Evolutionary conservation across 2,329 filamentous ascomycete genomes (phyloP).

Genomic region (Stagonosporopsis cucurbitacearum): DNA sequence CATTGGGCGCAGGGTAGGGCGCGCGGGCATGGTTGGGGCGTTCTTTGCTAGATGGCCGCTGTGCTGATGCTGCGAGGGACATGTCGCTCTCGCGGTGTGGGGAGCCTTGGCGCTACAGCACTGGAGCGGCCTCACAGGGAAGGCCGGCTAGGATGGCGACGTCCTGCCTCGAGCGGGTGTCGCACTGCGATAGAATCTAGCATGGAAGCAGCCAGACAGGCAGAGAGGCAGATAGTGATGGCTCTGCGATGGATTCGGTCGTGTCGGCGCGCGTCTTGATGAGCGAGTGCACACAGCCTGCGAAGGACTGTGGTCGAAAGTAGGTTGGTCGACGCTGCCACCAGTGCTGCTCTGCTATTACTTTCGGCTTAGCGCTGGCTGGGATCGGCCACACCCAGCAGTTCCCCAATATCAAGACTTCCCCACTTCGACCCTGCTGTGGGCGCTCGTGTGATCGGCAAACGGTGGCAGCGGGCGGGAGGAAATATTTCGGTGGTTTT

Average conservation of each 20-base stretch:
- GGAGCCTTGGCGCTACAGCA: conserved; percentile 43
- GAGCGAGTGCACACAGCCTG: conserved; percentile 41
- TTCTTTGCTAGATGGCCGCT: conserved; percentile 50
- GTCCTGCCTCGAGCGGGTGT: conserved; percentile 52
- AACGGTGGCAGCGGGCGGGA: background rate
- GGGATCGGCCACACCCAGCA: conserved; percentile 19
- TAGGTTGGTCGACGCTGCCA: conserved; percentile 17
- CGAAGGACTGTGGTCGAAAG: conserved; percentile 28
- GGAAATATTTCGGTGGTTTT: background rate
- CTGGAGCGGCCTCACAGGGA: conserved; percentile 44
- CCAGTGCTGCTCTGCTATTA: conserved; percentile 6
- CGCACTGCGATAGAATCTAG: conserved; percentile 47
- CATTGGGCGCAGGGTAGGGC: conserved; percentile 43
- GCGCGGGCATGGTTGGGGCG: conserved; percentile 53
- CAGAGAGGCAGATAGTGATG: conserved; percentile 37
- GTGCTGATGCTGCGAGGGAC: conserved; percentile 47
- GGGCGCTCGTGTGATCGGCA: conserved; percentile 13
- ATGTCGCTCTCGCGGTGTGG: conserved; percentile 45
- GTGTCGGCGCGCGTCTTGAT: conserved; percentile 42
- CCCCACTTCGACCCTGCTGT: conserved; percentile 13
- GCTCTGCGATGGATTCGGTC: conserved; percentile 44
- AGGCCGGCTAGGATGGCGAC: conserved; percentile 48
- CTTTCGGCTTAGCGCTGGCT: background rate
- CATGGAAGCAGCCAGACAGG: conserved; percentile 47
- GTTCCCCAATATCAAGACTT: conserved; percentile 16